A percentile compares a stretch with the other conserved stretches of the same genome.
These are phyloP conservation scores for Pistacia vera DNA, from an alignment of 345 rosid species.

Conservation along the genomic window DNA sequence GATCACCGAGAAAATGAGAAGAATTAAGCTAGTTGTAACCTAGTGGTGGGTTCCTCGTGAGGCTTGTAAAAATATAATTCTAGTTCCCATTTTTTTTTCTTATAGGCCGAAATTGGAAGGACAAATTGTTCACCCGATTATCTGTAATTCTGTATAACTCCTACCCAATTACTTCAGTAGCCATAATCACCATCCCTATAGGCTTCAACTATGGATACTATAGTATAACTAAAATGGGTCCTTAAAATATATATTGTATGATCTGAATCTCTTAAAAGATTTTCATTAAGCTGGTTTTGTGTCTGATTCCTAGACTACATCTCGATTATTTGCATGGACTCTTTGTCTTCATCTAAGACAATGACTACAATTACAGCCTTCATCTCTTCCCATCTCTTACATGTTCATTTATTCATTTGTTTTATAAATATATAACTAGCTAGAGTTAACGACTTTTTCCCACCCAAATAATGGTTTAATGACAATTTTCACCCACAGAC, in stretches of 20 bases:
- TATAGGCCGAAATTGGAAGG: neutral
- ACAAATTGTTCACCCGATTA: neutral
- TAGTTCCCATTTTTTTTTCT: neutral
- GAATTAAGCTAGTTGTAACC: constrained; percentile 20
- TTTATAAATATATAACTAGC: no score
- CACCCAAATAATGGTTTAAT: no score
- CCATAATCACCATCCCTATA: no score
- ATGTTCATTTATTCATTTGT: neutral
- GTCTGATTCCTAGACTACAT: neutral
- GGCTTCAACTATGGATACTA: neutral
- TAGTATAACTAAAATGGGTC: neutral
- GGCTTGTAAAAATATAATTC: constrained; percentile 19
- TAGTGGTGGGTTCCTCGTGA: constrained; percentile 24
- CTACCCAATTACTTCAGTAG: no score
- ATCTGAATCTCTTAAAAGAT: no score
- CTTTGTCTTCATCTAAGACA: neutral
- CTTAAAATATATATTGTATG: neutral
- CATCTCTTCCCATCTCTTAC: neutral
- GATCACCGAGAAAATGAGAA: neutral
- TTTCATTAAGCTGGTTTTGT: neutral
- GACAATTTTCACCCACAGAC: no score
- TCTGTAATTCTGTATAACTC: no score
- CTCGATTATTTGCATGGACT: neutral
- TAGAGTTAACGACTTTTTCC: no score
- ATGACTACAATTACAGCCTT: neutral